Evolutionary conservation across 2,329 filamentous ascomycete species (phyloP).

Genomic region (Ophiostoma himal-ulmi): DNA sequence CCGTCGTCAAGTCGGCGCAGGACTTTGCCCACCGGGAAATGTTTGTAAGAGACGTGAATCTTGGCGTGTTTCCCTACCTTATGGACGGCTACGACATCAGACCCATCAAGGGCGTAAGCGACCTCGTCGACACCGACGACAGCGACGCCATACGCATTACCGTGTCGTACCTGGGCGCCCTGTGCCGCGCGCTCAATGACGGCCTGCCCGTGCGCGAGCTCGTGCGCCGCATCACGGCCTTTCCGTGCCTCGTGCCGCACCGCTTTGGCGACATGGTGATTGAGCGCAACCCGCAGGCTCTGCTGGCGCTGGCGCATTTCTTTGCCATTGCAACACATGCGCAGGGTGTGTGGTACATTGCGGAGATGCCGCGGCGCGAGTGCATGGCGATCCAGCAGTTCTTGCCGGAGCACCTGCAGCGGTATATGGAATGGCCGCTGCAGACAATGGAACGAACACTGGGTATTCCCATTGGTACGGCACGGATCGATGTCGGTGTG

Average conservation of each 20-base stretch:
- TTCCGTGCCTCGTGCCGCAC: not conserved
- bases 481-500: not conserved
- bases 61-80: not conserved
- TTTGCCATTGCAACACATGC: not conserved
- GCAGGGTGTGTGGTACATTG: not conserved
- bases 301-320: conserved; percentile 11
- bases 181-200: not conserved
- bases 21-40: not conserved
- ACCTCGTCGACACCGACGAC: not conserved
- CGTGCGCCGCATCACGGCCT: not conserved
- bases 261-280: not conserved
- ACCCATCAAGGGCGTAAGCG: not conserved
- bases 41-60: not conserved
- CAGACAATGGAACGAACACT: not conserved
- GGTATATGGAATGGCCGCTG: conserved; percentile 2
- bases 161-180: not conserved
- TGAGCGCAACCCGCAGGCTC: conserved; percentile 9
- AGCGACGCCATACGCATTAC: not conserved
- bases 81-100: not conserved
- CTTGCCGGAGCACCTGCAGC: conserved; percentile 1
- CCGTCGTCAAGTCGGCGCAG: not conserved
- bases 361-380: conserved; percentile 10
- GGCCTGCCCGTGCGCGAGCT: not conserved
- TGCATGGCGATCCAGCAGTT: not conserved
- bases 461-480: not conserved